These are phyloP conservation scores for Lactarius quietus DNA, from an alignment of 768 basidiomycete species.

Conservation along the genomic window DNA sequence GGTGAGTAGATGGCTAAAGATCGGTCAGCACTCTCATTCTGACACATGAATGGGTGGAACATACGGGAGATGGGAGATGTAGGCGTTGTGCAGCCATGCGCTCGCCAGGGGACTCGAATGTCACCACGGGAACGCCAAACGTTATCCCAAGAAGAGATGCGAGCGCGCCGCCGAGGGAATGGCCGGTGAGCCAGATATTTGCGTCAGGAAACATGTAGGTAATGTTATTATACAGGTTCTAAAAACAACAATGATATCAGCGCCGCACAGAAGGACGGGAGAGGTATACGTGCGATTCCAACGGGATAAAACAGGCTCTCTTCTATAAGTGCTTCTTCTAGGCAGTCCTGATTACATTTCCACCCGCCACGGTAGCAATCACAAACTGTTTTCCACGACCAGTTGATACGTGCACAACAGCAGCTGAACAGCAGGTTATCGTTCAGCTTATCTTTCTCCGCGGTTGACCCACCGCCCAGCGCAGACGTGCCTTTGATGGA, in stretches of 20 bases:
- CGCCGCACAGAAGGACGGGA: background rate
- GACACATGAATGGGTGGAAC: constrained; percentile 26
- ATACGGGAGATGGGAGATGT: constrained; percentile 83
- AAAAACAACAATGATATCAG: background rate
- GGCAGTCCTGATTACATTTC: constrained; percentile 76
- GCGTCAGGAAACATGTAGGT: constrained; percentile 86
- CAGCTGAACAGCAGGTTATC: constrained; percentile 94
- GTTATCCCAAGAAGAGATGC: constrained; percentile 83
- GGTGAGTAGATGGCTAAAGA: constrained; percentile 59
- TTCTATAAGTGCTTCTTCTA: constrained; percentile 72
- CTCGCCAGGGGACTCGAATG: constrained; percentile 80
- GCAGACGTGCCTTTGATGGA: constrained; percentile 94
- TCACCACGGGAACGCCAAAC: constrained; percentile 87
- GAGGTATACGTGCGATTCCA: constrained; percentile 57
- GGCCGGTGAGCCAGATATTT: constrained; percentile 84
- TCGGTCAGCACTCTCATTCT: background rate
- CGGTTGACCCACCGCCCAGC: constrained; percentile 75
- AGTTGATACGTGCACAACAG: constrained; percentile 91
- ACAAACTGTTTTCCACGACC: constrained; percentile 92
- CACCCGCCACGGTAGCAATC: constrained; percentile 73
- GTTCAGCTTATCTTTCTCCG: constrained; percentile 87
- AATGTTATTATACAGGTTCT: constrained; percentile 93
- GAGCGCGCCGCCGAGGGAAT: constrained; percentile 86
- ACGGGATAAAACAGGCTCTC: constrained; percentile 87
- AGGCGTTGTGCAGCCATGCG: constrained; percentile 62